Evolutionary conservation across 208 protist species (phyloP), one percentile per base, ranked within the genome.

Genomic region (Herpetomonas samuelpessoai): DNA sequence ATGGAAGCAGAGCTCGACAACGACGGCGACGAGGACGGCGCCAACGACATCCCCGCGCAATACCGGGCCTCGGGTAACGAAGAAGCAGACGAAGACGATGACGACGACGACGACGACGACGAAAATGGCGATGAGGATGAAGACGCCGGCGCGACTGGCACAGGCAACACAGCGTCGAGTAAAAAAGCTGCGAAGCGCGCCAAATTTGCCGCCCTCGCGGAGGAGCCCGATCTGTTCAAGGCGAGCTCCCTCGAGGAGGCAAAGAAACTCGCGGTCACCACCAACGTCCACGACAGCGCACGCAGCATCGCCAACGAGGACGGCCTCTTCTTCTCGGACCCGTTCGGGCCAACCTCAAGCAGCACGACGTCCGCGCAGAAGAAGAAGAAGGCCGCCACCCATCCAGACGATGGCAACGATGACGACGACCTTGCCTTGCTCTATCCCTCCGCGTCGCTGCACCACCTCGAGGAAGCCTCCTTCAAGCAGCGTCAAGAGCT

Each of bases 1-100:
- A 84, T 96, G 38, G 86, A 96, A n/a, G 79, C 76, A 12, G 87
- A 89, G 60, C 74, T 82, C 21, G 81, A 88, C 55, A 62, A 72
- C 57, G 76, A 77, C 18, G 72, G 67, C 44, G 65, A 57, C 19
- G 61, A 69, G 26, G 59, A 52, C 46, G 57, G 39, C 1, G 29
- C 51, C 27, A 39, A 51, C 0, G 62, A 22, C 3, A 45, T n/a
- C 21, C 0, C 41, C 53, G n/a, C n/a, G n/a, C n/a, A n/a, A n/a
- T n/a, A n/a, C n/a, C n/a, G n/a, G n/a, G 22, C 24, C 31, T 24
- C 18, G 3, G 57, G 59, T 41, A 44, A 60, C 16, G 61, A 68
- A 9, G 48, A 64, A 9, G 62, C 62, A 9, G 71, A 58, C 18
- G 60, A 59, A 12, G 50, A 62, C 21, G 53, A 48, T 2, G 62